Conservation (phyloP, 106 monocot species). For the Triglochin maritima region DNA sequence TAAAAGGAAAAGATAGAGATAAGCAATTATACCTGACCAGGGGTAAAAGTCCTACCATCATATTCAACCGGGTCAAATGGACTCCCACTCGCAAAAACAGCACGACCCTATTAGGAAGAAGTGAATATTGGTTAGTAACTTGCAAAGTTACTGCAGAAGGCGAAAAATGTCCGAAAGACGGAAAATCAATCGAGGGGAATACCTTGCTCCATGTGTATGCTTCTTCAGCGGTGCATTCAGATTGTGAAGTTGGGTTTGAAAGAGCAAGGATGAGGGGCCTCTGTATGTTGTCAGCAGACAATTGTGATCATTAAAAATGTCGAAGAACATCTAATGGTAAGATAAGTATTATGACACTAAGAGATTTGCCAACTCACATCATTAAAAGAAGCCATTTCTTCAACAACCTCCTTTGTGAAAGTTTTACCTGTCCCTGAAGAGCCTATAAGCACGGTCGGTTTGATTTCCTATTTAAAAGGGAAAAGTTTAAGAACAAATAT, state of each 20-base stretch:
- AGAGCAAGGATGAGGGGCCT: constrained; percentile 59
- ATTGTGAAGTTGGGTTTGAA: constrained; percentile 61
- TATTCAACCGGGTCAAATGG: constrained; percentile 77
- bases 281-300: constrained; percentile 16
- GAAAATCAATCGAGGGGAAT: neutral
- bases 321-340: neutral
- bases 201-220: constrained; percentile 72
- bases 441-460: constrained; percentile 62
- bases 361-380: constrained; percentile 23
- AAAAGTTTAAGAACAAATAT: neutral
- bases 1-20: neutral
- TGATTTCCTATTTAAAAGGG: constrained; percentile 31
- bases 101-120: constrained; percentile 45
- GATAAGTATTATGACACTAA: neutral
- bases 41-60: constrained; percentile 38
- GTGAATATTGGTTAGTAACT: neutral
- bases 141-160: neutral
- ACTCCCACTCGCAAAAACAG: constrained; percentile 80
- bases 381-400: constrained; percentile 69
- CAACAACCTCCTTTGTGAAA: constrained; percentile 78
- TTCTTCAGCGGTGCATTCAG: constrained; percentile 71
- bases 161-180: neutral
- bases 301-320: neutral
- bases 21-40: constrained; percentile 49
- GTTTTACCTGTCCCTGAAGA: constrained; percentile 60